Evolutionary conservation across 441 rosid species (phyloP).

Genomic region (Codiaeum variegatum): DNA sequence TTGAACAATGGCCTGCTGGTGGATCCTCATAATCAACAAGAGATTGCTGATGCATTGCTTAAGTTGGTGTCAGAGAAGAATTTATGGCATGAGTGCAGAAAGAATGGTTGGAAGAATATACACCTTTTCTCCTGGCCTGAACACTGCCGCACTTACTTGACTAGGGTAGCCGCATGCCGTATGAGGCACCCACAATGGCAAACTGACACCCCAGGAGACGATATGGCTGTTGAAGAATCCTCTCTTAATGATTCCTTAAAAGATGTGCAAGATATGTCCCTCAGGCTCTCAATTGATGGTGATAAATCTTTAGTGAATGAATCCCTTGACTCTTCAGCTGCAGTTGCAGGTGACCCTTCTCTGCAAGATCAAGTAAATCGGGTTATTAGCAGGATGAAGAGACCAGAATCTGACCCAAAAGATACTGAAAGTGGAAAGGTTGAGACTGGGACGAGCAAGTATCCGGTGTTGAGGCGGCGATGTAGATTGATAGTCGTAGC

Average conservation of each 20-base stretch:
- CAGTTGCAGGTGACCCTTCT: constrained; percentile 39
- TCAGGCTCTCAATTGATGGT: constrained; percentile 89
- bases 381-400: constrained; percentile 66
- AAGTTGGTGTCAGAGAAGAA: constrained; percentile 91
- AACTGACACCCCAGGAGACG: constrained; percentile 75
- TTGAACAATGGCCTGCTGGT: constrained; percentile 88
- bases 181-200: constrained; percentile 98
- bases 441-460: constrained; percentile 56
- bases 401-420: constrained; percentile 42
- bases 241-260: constrained; percentile 84
- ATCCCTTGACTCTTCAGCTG: constrained; percentile 41
- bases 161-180: constrained; percentile 86
- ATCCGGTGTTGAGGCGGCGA: constrained; percentile 71
- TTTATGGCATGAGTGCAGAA: constrained; percentile 81
- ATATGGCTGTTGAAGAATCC: constrained; percentile 47
- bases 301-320: constrained; percentile 61
- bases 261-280: constrained; percentile 94
- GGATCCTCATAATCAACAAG: constrained; percentile 89
- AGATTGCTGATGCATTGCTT: constrained; percentile 79
- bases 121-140: constrained; percentile 97
- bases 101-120: constrained; percentile 94
- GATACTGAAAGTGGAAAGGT: constrained; percentile 46
- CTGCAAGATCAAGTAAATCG: constrained; percentile 63
- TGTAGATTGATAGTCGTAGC: constrained; percentile 71
- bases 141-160: constrained; percentile 95